Percentiles rank a stretch among this genome's conserved stretches.
Conservation (phyloP, 2,329 filamentous ascomycete species). For the Pseudogymnoascus destructans region DNA sequence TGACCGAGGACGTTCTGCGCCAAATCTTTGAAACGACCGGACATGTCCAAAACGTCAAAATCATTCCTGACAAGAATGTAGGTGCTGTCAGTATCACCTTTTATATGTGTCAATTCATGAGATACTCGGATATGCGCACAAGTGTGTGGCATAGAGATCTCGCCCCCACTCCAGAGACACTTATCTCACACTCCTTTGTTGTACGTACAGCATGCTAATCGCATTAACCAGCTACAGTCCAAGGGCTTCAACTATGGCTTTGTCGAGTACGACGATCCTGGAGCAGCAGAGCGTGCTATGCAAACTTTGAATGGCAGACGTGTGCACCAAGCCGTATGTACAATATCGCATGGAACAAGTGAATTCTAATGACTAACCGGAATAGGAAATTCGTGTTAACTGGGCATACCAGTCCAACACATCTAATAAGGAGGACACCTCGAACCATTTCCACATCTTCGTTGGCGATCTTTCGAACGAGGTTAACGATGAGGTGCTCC, state of each 20-base stretch:
- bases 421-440: slow-evolving; percentile 89
- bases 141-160: slow-evolving; percentile 19
- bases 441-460: slow-evolving; percentile 97
- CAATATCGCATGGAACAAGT: background rate
- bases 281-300: slow-evolving; percentile 93
- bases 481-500: slow-evolving; percentile 90
- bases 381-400: slow-evolving; percentile 93
- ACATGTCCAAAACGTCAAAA: slow-evolving; percentile 97
- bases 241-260: slow-evolving; percentile 99
- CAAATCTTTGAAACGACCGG: slow-evolving; percentile 99
- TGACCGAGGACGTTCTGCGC: slow-evolving; percentile 89
- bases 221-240: slow-evolving; percentile 42
- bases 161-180: slow-evolving; percentile 20
- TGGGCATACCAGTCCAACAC: slow-evolving; percentile 99
- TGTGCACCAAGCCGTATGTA: slow-evolving; percentile 81
- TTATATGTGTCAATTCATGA: slow-evolving; percentile 19
- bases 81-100: slow-evolving; percentile 36
- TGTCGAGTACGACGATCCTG: slow-evolving; percentile 96
- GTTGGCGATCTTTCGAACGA: slow-evolving; percentile 96
- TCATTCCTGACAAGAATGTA: slow-evolving; percentile 99
- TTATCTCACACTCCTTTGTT: slow-evolving; percentile 10
- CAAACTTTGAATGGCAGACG: slow-evolving; percentile 88
- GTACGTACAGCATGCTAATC: slow-evolving; percentile 20
- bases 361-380: slow-evolving; percentile 21
- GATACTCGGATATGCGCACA: slow-evolving; percentile 15